Percentiles rank a stretch among this genome's conserved stretches.
Conservation (phyloP, 1,284 basidiomycete genomes). For the Cryptococcus sp. region DNA sequence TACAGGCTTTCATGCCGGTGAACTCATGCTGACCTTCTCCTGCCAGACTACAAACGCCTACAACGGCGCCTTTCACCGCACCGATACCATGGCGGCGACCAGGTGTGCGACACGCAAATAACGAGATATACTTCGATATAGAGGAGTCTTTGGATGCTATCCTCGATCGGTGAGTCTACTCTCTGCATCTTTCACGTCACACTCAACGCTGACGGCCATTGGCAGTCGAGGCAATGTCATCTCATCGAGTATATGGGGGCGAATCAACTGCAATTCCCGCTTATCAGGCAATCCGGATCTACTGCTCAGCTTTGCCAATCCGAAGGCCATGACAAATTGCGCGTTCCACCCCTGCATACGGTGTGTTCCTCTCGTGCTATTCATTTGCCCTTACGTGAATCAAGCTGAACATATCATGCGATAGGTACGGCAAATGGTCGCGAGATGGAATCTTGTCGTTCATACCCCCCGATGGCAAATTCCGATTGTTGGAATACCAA, state of each 20-base stretch:
- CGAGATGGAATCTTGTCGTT: conserved; percentile 81
- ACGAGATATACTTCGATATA: conserved; percentile 94
- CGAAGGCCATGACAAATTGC: conserved; percentile 71
- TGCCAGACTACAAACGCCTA: conserved; percentile 50
- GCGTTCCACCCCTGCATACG: conserved; percentile 90
- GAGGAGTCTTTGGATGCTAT: conserved; percentile 80
- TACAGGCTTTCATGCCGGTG: not conserved
- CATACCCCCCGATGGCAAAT: conserved; percentile 90
- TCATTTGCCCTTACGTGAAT: not conserved
- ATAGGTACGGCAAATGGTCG: conserved; percentile 75
- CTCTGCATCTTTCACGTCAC: not conserved
- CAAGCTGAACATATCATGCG: not conserved
- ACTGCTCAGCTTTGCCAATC: conserved; percentile 75
- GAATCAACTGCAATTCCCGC: conserved; percentile 76
- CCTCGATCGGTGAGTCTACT: conserved; percentile 70
- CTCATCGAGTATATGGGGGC: conserved; percentile 73
- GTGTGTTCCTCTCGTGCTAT: conserved; percentile 56
- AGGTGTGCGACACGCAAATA: conserved; percentile 79
- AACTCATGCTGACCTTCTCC: not conserved
- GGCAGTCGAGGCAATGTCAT: conserved; percentile 72
- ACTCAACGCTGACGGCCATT: not conserved
- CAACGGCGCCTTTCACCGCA: conserved; percentile 76
- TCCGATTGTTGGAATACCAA: conserved; percentile 83
- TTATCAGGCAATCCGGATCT: conserved; percentile 86
- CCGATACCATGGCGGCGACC: conserved; percentile 92